Percentiles rank a stretch among this genome's conserved stretches.
Evolutionary conservation across 768 basidiomycete species (phyloP).

Genomic region (Termitomyces sp.): DNA sequence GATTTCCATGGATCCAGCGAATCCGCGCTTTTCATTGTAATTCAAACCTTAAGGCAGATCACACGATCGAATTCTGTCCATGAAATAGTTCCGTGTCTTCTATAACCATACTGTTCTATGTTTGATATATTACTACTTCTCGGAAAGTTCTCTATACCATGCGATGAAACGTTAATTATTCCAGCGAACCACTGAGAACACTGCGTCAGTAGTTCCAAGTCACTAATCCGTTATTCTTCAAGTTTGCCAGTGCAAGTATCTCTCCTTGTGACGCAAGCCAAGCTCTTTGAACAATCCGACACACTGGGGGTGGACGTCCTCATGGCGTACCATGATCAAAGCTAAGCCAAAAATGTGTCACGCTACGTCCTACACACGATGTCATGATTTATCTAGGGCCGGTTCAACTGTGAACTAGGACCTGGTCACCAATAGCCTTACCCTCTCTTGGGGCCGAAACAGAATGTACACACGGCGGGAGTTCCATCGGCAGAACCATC

Average conservation of each 20-base stretch:
- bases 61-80: background rate
- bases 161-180: background rate
- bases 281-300: background rate
- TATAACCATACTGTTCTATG: background rate
- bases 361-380: background rate
- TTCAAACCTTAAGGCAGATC: background rate
- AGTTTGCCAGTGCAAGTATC: too few relatives aligned
- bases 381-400: background rate
- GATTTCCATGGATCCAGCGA: background rate
- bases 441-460: background rate
- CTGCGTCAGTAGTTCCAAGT: background rate
- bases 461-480: background rate
- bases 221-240: background rate
- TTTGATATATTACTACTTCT: background rate
- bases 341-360: background rate
- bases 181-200: background rate
- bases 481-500: background rate
- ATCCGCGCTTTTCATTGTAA: background rate
- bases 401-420: background rate
- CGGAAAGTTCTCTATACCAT: background rate
- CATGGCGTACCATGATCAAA: background rate
- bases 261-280: background rate
- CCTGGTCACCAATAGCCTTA: background rate
- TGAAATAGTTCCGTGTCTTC: background rate
- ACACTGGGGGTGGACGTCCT: background rate